Conservation (phyloP, 2,329 filamentous ascomycete genomes). For the Cladosporium sp. region DNA sequence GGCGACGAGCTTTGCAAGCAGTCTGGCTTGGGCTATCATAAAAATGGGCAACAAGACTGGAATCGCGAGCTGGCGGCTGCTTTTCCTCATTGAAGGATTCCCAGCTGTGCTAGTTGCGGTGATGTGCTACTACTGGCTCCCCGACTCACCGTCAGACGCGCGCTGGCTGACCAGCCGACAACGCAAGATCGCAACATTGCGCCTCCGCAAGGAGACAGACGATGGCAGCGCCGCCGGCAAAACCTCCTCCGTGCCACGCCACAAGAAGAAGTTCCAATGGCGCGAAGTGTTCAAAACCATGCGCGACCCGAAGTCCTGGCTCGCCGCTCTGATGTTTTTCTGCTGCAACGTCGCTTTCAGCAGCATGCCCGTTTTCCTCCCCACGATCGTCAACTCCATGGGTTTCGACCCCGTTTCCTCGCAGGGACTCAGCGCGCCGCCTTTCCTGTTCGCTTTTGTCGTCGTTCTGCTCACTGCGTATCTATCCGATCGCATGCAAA, state of each 20-base stretch:
- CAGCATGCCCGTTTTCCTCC: constrained; percentile 82
- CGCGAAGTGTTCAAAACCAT: constrained; percentile 57
- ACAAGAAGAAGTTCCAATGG: constrained; percentile 36
- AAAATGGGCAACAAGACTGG: constrained; percentile 60
- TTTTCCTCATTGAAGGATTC: constrained; percentile 82
- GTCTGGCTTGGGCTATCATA: constrained; percentile 74
- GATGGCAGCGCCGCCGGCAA: constrained; percentile 18
- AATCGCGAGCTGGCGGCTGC: constrained; percentile 77
- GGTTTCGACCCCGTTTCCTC: constrained; percentile 63
- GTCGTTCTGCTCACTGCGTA: constrained; percentile 68
- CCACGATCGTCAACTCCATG: constrained; percentile 58
- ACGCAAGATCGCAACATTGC: constrained; percentile 63
- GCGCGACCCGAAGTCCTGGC: constrained; percentile 64
- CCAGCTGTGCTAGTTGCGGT: constrained; percentile 73
- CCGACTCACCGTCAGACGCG: constrained; percentile 61
- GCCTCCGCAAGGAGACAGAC: constrained; percentile 54
- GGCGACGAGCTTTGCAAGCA: constrained; percentile 67
- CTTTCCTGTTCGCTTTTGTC: constrained; percentile 72
- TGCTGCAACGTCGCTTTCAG: constrained; percentile 83
- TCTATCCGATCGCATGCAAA: constrained; percentile 62
- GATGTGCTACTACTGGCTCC: constrained; percentile 69
- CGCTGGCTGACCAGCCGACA: constrained; percentile 40
- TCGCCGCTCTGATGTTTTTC: constrained; percentile 80
- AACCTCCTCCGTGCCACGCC: constrained; percentile 16
- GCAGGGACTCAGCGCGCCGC: constrained; percentile 76